These are phyloP conservation scores for Senna tora DNA, from an alignment of 306 rosid species.

Conservation along the genomic window DNA sequence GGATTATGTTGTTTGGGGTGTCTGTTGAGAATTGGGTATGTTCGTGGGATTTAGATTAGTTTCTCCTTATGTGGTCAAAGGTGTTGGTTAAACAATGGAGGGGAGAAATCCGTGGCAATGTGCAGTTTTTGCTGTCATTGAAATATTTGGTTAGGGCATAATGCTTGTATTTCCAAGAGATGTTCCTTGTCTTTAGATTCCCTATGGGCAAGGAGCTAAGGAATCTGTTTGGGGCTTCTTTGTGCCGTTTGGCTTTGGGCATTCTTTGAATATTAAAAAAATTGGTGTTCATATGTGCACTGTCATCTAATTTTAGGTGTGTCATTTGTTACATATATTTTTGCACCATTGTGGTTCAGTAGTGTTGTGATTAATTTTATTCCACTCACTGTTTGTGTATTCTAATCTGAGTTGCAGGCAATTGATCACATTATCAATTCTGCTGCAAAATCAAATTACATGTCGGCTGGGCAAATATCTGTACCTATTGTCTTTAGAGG, in stretches of 20 bases:
- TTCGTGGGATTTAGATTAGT: too few species aligned
- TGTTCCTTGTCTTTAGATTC: too few species aligned
- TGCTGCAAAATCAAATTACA: slow-evolving; percentile 95
- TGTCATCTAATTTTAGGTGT: slow-evolving; percentile 1
- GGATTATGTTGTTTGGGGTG: background rate
- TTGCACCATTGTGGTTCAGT: slow-evolving; percentile 10
- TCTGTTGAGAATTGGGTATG: background rate
- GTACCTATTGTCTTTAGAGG: slow-evolving; percentile 99
- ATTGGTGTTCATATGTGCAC: background rate
- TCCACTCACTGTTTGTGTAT: slow-evolving; percentile 6
- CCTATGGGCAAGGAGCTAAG: too few species aligned
- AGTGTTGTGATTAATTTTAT: slow-evolving; percentile 14
- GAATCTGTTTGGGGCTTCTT: too few species aligned
- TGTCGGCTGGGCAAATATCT: slow-evolving; percentile 93
- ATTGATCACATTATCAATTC: slow-evolving; percentile 99
- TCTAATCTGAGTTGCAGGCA: slow-evolving; percentile 60
- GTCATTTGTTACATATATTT: background rate
- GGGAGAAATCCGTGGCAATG: too few species aligned
- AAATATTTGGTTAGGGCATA: too few species aligned
- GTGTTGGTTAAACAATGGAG: too few species aligned
- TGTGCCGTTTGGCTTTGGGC: too few species aligned
- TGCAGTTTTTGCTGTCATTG: too few species aligned
- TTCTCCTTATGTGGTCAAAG: too few species aligned
- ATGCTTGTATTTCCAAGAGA: too few species aligned
- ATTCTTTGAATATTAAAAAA: too few species aligned